phyloP scores from a whole-genome alignment of 257 asterid species.

The Cordia subcordata region DNA sequence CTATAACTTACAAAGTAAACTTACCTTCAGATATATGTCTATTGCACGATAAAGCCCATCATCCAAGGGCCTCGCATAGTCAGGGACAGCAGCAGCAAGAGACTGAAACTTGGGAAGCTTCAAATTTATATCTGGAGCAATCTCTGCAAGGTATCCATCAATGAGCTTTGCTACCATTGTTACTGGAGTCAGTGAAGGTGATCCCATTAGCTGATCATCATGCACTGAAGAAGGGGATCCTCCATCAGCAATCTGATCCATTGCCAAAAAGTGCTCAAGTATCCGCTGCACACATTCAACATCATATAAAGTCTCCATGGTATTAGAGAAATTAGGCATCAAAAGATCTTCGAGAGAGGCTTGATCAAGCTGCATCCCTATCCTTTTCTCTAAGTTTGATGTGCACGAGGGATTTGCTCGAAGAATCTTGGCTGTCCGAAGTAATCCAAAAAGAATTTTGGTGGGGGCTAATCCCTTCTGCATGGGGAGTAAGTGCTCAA shows the following conservation, averaged over 20 bases:
- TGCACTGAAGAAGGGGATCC: constrained; percentile 79
- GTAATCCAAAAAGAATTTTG: constrained; percentile 74
- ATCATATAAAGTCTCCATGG: constrained; percentile 93
- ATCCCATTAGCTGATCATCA: constrained; percentile 69
- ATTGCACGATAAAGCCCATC: constrained; percentile 96
- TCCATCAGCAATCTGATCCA: constrained; percentile 63
- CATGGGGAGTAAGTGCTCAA: constrained; percentile 65
- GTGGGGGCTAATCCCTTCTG: constrained; percentile 77
- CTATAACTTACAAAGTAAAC: background rate
- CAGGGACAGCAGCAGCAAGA: constrained; percentile 88
- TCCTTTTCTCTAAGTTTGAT: constrained; percentile 68
- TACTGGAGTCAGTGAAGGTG: constrained; percentile 84
- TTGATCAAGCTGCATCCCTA: constrained; percentile 92
- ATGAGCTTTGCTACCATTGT: constrained; percentile 88
- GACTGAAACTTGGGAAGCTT: constrained; percentile 84
- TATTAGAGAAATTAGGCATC: constrained; percentile 74
- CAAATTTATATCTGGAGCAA: constrained; percentile 86
- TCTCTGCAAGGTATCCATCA: constrained; percentile 94
- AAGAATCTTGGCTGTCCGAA: constrained; percentile 82
- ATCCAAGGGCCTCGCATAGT: constrained; percentile 88
- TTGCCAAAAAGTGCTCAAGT: constrained; percentile 82
- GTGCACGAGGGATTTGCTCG: constrained; percentile 50
- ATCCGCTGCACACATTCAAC: constrained; percentile 81
- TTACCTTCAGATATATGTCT: constrained; percentile 90
- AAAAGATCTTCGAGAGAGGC: constrained; percentile 94